A percentile compares a stretch with the other conserved stretches of the same genome.
These are phyloP conservation scores for Phytopythium mirpurense DNA, from an alignment of 352 stramenopile genomes.

Conservation along the genomic window DNA sequence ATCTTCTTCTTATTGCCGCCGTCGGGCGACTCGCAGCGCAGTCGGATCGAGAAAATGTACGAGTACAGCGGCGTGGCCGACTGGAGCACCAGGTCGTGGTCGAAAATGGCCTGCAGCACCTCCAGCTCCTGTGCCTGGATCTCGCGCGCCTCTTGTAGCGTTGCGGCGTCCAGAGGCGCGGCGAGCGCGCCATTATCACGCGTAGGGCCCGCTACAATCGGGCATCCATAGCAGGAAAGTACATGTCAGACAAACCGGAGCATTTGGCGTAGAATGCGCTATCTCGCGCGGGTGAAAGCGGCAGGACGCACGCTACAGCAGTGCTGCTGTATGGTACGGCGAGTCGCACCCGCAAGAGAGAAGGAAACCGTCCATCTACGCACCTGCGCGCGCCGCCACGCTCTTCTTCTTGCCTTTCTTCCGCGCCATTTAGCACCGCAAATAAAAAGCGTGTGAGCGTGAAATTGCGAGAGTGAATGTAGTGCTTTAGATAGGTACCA, in stretches of 20 bases:
- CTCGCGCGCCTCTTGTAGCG: slow-evolving; percentile 43
- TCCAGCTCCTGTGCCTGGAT: slow-evolving; percentile 79
- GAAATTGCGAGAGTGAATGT: too few species aligned
- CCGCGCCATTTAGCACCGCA: slow-evolving; percentile 37
- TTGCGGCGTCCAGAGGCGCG: slow-evolving; percentile 30
- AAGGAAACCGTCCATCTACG: neutral
- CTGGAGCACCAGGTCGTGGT: slow-evolving; percentile 60
- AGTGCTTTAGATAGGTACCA: too few species aligned
- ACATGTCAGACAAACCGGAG: neutral
- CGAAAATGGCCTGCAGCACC: slow-evolving; percentile 79
- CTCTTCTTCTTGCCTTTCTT: slow-evolving; percentile 83
- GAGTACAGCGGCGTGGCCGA: slow-evolving; percentile 75
- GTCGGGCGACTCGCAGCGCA: slow-evolving; percentile 49
- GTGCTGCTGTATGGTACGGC: too few species aligned
- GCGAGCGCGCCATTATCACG: neutral
- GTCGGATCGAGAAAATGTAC: slow-evolving; percentile 79
- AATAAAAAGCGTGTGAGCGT: too few species aligned
- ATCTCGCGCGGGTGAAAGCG: too few species aligned
- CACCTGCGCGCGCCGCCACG: slow-evolving; percentile 6
- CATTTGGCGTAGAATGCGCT: too few species aligned
- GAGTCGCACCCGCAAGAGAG: neutral
- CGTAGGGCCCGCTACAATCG: neutral
- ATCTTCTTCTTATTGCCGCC: slow-evolving; percentile 16
- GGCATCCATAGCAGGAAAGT: neutral
- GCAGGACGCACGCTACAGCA: neutral